Evolutionary conservation across 2,329 filamentous ascomycete species (phyloP), one percentile per base, ranked within the genome.

Genomic region (Xylaria multiplex): DNA sequence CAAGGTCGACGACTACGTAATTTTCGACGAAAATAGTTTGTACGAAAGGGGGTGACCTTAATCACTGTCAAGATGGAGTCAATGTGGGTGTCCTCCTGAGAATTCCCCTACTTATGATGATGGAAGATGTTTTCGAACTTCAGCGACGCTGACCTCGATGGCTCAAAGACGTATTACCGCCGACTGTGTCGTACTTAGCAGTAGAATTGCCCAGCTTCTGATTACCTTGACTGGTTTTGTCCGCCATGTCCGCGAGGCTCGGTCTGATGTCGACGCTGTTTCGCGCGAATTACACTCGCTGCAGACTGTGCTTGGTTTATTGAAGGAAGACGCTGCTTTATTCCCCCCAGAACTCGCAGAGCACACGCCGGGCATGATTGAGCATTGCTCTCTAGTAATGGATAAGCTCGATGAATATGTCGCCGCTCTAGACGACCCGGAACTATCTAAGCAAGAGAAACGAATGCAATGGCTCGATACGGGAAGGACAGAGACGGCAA

Each of bases 241-340:
- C 7, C 79, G 79, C 42, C 76, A 80, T 19, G 78, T 82, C 1
- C 79, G 79, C 43, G 80, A 81, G 66, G 78, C 80, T 2, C 76
- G 80, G 16, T 71, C 77, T 40, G 80, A 81, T 27, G 71, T 81
- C 16, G 77, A 81, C 42, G 74, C 69, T 35, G 74, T 82, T 43
- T 79, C 79, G 37, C 77, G 79, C 64, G 80, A 82, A 66, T 69
- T 83, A 32, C 77, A 81, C 64, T 81, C 80, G 48, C 75, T 83
- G 54, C 76, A 79, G 60, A 76, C 76, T 42, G 76, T 81, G 2
- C 71, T 82, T 8, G 75, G 77, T 55, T 71, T 82, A 14, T 68
- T 82, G 56, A 76, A 75, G 52, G 79, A 82, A 63, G 80, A 82
- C 68, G 78, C 77, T 7, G 69, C 71, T 3, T 62, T 74, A 30